Evolutionary conservation across 2,329 filamentous ascomycete species (phyloP).

Genomic region (Cladosporium halotolerans): DNA sequence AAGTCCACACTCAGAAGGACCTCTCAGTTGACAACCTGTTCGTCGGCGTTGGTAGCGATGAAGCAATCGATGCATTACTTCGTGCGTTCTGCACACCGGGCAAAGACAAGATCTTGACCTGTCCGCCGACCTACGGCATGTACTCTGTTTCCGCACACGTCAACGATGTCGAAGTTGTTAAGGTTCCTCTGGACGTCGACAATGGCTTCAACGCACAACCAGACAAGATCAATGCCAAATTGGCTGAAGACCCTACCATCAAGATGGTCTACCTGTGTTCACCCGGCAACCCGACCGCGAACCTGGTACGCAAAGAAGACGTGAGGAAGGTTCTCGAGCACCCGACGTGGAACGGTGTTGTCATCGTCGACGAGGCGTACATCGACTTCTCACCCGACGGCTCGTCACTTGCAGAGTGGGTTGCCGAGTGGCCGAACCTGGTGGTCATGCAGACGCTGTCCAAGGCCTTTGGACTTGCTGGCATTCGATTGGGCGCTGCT

Average conservation of each 20-base stretch:
- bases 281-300: slow-evolving; percentile 88
- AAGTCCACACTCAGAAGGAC: slow-evolving; percentile 66
- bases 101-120: slow-evolving; percentile 84
- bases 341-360: slow-evolving; percentile 89
- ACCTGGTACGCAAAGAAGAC: slow-evolving; percentile 68
- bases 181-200: slow-evolving; percentile 70
- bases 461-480: slow-evolving; percentile 93
- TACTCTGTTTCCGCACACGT: slow-evolving; percentile 90
- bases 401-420: slow-evolving; percentile 83
- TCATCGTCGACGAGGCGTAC: slow-evolving; percentile 93
- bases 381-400: slow-evolving; percentile 82
- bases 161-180: slow-evolving; percentile 82
- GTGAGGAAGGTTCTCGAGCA: slow-evolving; percentile 70
- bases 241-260: slow-evolving; percentile 60
- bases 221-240: slow-evolving; percentile 57
- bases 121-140: slow-evolving; percentile 98
- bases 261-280: slow-evolving; percentile 92
- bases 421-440: slow-evolving; percentile 85
- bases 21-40: slow-evolving; percentile 81
- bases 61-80: slow-evolving; percentile 90
- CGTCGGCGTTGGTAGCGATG: slow-evolving; percentile 91
- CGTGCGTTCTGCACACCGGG: slow-evolving; percentile 88
- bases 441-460: slow-evolving; percentile 98
- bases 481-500: slow-evolving; percentile 81
- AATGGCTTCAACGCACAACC: slow-evolving; percentile 71